Conservation (phyloP, 2,329 filamentous ascomycete genomes). For the Alternaria sp. region DNA sequence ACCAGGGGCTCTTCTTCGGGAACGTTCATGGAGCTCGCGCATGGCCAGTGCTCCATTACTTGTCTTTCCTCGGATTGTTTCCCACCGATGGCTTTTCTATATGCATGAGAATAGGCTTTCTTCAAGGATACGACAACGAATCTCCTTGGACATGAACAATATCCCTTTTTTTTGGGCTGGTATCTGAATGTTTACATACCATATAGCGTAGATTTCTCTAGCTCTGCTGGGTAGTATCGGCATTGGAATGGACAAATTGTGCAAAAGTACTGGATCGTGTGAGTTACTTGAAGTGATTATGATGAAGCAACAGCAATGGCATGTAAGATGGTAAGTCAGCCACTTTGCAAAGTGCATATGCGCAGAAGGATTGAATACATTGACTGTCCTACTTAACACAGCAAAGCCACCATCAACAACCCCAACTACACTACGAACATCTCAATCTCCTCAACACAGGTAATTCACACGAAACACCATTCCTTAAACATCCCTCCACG, state of each 20-base stretch:
- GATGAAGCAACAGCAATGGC: neutral
- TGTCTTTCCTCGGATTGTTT: neutral
- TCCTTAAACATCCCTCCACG: neutral
- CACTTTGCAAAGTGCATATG: too few relatives aligned
- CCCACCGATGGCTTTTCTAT: neutral
- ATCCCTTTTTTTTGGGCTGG: neutral
- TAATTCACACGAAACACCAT: neutral
- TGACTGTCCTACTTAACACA: neutral
- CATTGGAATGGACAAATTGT: neutral
- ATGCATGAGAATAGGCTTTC: neutral
- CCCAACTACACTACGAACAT: neutral
- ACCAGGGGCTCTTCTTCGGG: neutral
- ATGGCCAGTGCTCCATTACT: neutral
- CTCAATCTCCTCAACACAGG: neutral
- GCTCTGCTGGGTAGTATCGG: neutral
- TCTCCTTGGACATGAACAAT: conserved; percentile 1
- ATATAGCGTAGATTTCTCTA: neutral
- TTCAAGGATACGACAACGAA: conserved; percentile 3
- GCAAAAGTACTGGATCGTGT: neutral
- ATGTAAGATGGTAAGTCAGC: neutral
- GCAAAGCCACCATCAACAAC: neutral
- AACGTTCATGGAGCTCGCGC: neutral
- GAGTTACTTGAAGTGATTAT: neutral
- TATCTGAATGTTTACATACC: neutral
- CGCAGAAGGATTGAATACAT: neutral